Evolutionary conservation across 352 stramenopile species (phyloP), one percentile per base, ranked within the genome.

Genomic region (Globisporangium alternatum): DNA sequence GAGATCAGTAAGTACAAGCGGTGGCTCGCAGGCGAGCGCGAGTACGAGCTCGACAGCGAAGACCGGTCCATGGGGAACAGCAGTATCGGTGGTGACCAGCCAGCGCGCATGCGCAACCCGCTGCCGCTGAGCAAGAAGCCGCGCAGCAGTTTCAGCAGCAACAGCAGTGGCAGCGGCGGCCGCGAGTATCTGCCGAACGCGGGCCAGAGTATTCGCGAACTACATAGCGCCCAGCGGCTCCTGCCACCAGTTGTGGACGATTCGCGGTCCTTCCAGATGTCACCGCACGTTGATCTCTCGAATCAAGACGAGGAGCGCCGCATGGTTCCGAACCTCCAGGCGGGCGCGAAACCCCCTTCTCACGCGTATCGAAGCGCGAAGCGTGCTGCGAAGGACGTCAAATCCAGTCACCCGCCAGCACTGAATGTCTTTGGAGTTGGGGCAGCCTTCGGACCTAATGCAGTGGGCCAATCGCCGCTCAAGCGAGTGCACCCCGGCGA

Each of bases 331-430:
- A 56, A 4, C 5, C 63, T 64, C 1, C 63, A 60, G n/a, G 63
- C 47, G 2, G 33, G 37, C 2, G 37, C 63, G 15, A 68, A 68
- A 22, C 56, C 56, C 5, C 63, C 47, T 19, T 68, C 63, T 15
- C 56, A 64, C 37, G 15, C 48, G 25, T 56, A 31, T 30, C 56
- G 56, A 12, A 25, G 44, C 6, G 56, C 75, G 1, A 91, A 88
- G 55, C 78, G 80, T 41, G 71, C 78, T 28, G 78, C 80, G 10
- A 91, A 89, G 63, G 80, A 89, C 35, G 56, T 59, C 1, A 44
- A 52, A n/a, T 39, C 41, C 12, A 28, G 33, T 12, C 28, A 56
- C 28, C 37, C 31, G 1, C 4, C 28, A 0, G 37, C 30, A 10
- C 21, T 56, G 28, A 33, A 21, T 5, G 22, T 51, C 3, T 13